Base-by-base conservation (phyloP, 1,284 basidiomycete species). In the Phylloboletellus chloephorus region DNA sequence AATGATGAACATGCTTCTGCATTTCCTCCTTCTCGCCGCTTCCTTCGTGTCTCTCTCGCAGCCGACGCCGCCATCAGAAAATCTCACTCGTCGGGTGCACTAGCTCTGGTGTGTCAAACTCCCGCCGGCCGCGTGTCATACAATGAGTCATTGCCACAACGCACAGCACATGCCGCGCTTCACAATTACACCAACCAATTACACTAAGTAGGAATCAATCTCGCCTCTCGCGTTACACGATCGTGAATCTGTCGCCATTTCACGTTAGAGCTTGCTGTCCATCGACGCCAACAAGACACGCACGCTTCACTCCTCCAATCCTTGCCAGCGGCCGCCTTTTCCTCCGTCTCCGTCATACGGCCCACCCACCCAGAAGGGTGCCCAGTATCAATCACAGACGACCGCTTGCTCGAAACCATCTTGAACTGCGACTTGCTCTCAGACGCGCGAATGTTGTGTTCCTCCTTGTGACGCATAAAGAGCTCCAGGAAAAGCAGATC, bases 301-400 rank as follows among this genome's bases (percentile, higher is more conserved):
- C 40, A 87, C 71, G 80, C 85, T 47, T 82, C 74, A 44, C 74
- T 78, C 52, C 73, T 73, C 86, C 85, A 88, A 30, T 76, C 80
- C 22, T 71, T 58, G 1, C 77, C 78, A 23, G 61, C 52, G 22
- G 54, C 53, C 17, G 72, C 77, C 29, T 67, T 63, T 40, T 74
- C 72, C 36, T 76, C 69, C 49, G 73, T 72, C 61, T 85, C 82
- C 34, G 74, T 69, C 12, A 77, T 65, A 37, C 76, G 72, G 53
- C 79, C 78, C 11, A 81, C 73, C 83, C 82, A 88, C 7, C 85
- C 86, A 19, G 76, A 67, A 7, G 82, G 81, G 51, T 82, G 71
- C 0, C 85, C 84, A 38, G 70, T 68, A 31, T 76, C 65, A n/a
- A 88, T 56, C 16, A 88, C 59, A 13, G 79, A 83, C 32, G 82